Evolutionary conservation across 2,329 filamentous ascomycete genomes (phyloP), one percentile per base, ranked within the genome.

Genomic region (Curvularia spicifera): DNA sequence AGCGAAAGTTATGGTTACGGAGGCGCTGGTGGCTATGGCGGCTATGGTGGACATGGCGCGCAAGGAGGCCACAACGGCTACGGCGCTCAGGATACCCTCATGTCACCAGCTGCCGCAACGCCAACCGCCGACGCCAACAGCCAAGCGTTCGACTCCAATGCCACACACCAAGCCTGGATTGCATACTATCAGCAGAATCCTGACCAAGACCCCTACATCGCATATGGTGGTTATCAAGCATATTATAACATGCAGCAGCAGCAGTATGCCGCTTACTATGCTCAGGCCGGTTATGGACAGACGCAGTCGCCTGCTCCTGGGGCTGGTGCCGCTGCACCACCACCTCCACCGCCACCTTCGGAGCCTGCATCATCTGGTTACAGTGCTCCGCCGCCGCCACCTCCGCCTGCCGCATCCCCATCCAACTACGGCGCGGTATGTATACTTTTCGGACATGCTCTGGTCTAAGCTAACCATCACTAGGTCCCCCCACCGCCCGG

Each of bases 181-280:
- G 71, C 68, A 29, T 72, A 72, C 57, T 72, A 74, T 55, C 84
- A 83, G 33, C 86, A 55, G 86, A 89, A 35, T 89, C 63, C 96
- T 94, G 74, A 89, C 89, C 81, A 85, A 62, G 92, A 97, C 71
- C 94, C 93, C 0, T 97, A 97, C 75, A 92, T 92, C 42, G 88
- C 91, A 8, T 97, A 95, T 68, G 94, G 94, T 61, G 94, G 94
- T 53, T 97, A 76, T 48, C 66, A 75, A 15, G 66, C 62, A 48
- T 62, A 68, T 35, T 61, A 67, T 56, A 61, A 63, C 8, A 63
- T 65, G 10, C 78, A 78, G 53, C 57, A 71, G 48, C 67, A 69
- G 47, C 64, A 64, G 57, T 76, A 73, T 46, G 67, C 70, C 26
- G 63, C 72, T 50, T 74, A 76, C 59, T 71, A 71, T 47, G 64